phyloP scores from a whole-genome alignment of 176 grass and related monocot genomes.

The Puccinellia tenuiflora region DNA sequence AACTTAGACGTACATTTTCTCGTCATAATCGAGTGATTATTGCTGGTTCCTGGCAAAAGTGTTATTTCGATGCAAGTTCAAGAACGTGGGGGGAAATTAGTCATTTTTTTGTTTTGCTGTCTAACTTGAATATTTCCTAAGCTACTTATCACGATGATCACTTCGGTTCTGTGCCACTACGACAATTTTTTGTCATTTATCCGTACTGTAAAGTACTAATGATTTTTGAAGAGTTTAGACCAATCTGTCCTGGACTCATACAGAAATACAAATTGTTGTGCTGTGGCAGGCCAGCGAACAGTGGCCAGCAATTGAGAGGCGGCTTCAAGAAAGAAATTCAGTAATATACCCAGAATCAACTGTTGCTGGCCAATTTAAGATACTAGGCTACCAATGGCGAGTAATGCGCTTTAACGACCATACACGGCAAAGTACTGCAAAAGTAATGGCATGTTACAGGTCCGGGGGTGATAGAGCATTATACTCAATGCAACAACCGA shows the following conservation, averaged over 20 bases:
- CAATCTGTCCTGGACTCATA: background rate
- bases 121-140: background rate
- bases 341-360: conserved; percentile 41
- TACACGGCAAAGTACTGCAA: conserved; percentile 74
- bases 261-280: background rate
- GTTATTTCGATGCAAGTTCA: background rate
- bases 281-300: conserved; percentile 34
- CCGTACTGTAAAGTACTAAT: background rate
- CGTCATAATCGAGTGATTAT: background rate
- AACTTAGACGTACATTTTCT: background rate
- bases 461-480: conserved; percentile 36
- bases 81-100: background rate
- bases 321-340: conserved; percentile 67
- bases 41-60: background rate
- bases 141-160: background rate
- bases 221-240: background rate
- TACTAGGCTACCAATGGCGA: conserved; percentile 91
- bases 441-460: conserved; percentile 74
- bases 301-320: conserved; percentile 52
- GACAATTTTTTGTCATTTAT: background rate
- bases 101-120: background rate
- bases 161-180: background rate
- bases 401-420: conserved; percentile 80
- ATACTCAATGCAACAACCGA: conserved; percentile 82
- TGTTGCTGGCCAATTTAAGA: conserved; percentile 44